phyloP scores from a whole-genome alignment of 1,284 basidiomycete species.

The Paramarasmius palmivorus region DNA sequence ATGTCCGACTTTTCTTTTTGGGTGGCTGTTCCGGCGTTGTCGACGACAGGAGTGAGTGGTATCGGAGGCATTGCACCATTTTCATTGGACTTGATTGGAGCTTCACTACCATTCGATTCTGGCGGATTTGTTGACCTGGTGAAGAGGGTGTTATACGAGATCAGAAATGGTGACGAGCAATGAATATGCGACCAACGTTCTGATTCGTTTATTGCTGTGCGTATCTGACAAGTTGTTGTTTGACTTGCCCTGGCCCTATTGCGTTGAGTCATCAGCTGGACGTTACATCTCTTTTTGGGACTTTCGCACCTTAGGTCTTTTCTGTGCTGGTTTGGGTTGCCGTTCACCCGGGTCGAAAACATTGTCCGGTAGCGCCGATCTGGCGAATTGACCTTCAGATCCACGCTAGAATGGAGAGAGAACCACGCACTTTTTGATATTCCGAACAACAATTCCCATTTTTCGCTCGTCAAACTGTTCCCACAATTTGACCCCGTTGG shows the following conservation, averaged over 20 bases:
- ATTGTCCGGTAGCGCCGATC: slow-evolving; percentile 75
- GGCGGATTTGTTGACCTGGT: slow-evolving; percentile 44
- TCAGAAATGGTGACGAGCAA: slow-evolving; percentile 18
- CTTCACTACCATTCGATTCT: slow-evolving; percentile 28
- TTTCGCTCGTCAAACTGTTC: slow-evolving; percentile 91
- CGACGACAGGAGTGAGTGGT: slow-evolving; percentile 29
- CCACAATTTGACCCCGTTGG: slow-evolving; percentile 94
- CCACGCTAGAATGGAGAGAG: slow-evolving; percentile 16
- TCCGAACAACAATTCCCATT: slow-evolving; percentile 94
- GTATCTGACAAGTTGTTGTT: slow-evolving; percentile 66
- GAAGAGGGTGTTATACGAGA: slow-evolving; percentile 21
- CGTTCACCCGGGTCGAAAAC: slow-evolving; percentile 83
- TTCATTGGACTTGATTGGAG: slow-evolving; percentile 35
- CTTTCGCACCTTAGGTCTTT: slow-evolving; percentile 66
- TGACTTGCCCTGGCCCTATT: slow-evolving; percentile 64
- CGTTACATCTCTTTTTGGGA: too few species aligned
- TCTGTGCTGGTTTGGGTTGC: slow-evolving; percentile 65
- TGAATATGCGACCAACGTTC: slow-evolving; percentile 45
- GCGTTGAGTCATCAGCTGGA: too few species aligned
- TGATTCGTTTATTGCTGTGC: slow-evolving; percentile 66
- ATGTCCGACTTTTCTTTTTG: slow-evolving; percentile 49
- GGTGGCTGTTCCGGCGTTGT: slow-evolving; percentile 38
- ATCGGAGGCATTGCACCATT: slow-evolving; percentile 39
- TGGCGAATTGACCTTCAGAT: slow-evolving; percentile 29
- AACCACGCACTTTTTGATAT: slow-evolving; percentile 80